These are phyloP conservation scores for Novakomyces olei DNA, from an alignment of 805 yeast species.

Conservation along the genomic window DNA sequence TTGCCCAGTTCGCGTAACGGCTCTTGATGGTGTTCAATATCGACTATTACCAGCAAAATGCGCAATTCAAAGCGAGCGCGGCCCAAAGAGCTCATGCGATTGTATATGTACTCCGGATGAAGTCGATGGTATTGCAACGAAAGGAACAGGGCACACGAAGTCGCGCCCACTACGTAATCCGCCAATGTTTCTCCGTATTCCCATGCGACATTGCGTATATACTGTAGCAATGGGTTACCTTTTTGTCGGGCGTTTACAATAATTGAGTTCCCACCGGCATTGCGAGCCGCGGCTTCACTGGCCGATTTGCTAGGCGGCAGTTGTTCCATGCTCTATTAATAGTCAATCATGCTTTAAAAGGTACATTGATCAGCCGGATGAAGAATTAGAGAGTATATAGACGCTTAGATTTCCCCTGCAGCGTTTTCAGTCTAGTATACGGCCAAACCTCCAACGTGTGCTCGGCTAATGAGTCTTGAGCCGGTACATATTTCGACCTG, in stretches of 20 bases:
- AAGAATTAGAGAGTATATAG: too few species aligned
- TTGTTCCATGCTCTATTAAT: too few species aligned
- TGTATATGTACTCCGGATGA: slow-evolving; percentile 22
- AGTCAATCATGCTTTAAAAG: too few species aligned
- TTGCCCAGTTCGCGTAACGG: slow-evolving; percentile 17
- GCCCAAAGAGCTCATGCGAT: slow-evolving; percentile 17
- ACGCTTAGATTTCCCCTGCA: too few species aligned
- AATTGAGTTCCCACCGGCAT: slow-evolving; percentile 5
- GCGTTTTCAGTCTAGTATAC: too few species aligned
- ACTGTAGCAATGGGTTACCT: slow-evolving; percentile 11
- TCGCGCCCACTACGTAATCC: slow-evolving; percentile 17
- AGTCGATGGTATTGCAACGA: slow-evolving; percentile 14
- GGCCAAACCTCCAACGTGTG: too few species aligned
- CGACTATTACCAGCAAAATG: slow-evolving; percentile 18
- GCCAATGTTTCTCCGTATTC: slow-evolving; percentile 16
- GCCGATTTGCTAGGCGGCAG: slow-evolving; percentile 6
- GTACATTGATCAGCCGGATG: too few species aligned
- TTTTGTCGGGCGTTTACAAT: slow-evolving; percentile 11
- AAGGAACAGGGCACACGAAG: slow-evolving; percentile 18
- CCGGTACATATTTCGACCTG: too few species aligned
- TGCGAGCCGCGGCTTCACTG: slow-evolving; percentile 6
- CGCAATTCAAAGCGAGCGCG: slow-evolving; percentile 14
- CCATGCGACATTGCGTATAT: slow-evolving; percentile 12
- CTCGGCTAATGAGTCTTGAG: too few species aligned
- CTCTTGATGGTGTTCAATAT: slow-evolving; percentile 18